A percentile compares a stretch with the other conserved stretches of the same genome.
These are phyloP conservation scores for Fimicolochytrium jonesii DNA, from an alignment of 192 early-diverging fungal species.

Conservation along the genomic window DNA sequence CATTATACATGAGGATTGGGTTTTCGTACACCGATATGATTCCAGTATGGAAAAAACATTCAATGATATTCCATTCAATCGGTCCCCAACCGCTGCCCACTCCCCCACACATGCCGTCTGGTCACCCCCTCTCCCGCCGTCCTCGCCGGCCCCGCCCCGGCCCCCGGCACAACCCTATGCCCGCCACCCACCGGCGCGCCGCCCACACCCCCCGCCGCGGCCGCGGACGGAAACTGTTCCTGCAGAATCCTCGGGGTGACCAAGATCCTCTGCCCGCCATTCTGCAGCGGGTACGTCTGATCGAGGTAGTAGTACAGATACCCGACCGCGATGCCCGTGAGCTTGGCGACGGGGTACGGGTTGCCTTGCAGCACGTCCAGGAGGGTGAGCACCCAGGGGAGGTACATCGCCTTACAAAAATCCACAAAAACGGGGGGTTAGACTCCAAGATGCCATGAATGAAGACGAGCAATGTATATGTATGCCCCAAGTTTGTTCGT, in stretches of 20 bases:
- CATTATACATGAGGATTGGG: too few species aligned
- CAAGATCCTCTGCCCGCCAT: constrained; percentile 56
- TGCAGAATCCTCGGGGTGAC: constrained; percentile 56
- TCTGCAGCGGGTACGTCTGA: constrained; percentile 58
- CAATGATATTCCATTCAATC: too few species aligned
- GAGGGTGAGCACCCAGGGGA: constrained; percentile 69
- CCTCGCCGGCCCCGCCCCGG: not conserved
- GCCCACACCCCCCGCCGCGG: not conserved
- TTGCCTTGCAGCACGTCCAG: constrained; percentile 34
- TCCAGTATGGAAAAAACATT: too few species aligned
- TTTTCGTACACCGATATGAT: too few species aligned
- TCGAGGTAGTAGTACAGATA: constrained; percentile 74
- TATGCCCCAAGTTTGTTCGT: too few species aligned
- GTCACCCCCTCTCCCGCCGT: not conserved
- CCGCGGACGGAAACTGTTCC: constrained; percentile 12
- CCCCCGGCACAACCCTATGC: constrained; percentile 4
- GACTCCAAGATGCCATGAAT: too few species aligned
- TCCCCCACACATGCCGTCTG: constrained; percentile 1
- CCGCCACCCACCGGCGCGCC: constrained; percentile 5
- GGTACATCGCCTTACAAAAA: constrained; percentile 55
- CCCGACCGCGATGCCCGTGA: constrained; percentile 65
- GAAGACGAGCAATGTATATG: too few species aligned
- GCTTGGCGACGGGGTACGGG: constrained; percentile 39
- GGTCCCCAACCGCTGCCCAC: not conserved
- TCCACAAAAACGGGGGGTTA: too few species aligned